Evolutionary conservation across 495 filamentous ascomycete species (phyloP), one percentile per base, ranked within the genome.

Genomic region (Hypoxylon trugodes): DNA sequence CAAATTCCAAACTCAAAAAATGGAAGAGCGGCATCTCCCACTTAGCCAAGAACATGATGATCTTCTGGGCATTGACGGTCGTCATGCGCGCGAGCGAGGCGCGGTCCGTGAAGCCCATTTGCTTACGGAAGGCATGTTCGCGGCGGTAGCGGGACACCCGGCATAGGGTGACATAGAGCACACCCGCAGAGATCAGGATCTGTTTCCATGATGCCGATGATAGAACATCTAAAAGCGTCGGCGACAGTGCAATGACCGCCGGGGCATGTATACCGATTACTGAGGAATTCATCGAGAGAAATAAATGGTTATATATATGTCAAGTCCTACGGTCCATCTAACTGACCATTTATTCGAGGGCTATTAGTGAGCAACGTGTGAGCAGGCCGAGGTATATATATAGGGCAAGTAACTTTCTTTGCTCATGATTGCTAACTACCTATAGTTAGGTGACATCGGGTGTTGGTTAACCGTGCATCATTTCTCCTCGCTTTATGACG

Each of bases 61-160:
- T 87, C 22, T 77, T 63, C 55, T 78, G 86, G 1, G 87, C 86
- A 19, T 89, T 81, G 26, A 83, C 76, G 54, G 82, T 78, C 12
- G 86, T 89, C 87, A 89, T 90, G n/a, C 67, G 69, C 19, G 81
- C 71, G 49, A 89, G 73, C 6, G 84, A 82, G 19, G 80, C 73
- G 1, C 86, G 81, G 15, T 80, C 83, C 1, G 77, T 70, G 51
- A 82, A 89, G n/a, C 75, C 70, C 53, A 82, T 81, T 48, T 78
- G 77, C 47, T 68, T 68, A 5, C 81, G 73, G 43, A 87, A 62
- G 25, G 66, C 67, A 45, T 75, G 74, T 40, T 82, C 66, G 6
- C 80, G 75, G 4, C 75, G 80, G 57, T 79, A 79, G 12, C 87
- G 85, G 12, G 89, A 74, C 10, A 71, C 45, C 2, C 71, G 58